A percentile compares a stretch with the other conserved stretches of the same genome.
phyloP scores from a whole-genome alignment of 2,329 filamentous ascomycete species.

The Rutstroemia sp. region DNA sequence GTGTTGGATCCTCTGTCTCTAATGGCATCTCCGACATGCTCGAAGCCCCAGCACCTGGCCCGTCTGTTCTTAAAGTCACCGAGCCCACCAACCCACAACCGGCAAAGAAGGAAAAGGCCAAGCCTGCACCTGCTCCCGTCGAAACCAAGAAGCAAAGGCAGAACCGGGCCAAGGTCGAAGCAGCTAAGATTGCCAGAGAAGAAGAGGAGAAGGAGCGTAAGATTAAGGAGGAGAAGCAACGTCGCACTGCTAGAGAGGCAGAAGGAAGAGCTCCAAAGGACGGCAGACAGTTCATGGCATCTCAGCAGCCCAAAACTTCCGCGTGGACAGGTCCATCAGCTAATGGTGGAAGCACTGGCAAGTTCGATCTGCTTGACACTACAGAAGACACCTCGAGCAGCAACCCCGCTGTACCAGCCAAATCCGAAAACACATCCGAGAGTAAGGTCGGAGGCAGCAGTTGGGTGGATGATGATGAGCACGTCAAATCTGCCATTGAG shows the following conservation, averaged over 20 bases:
- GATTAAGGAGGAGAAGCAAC: slow-evolving; percentile 71
- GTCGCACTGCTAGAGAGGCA: slow-evolving; percentile 70
- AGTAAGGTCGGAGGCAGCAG: slow-evolving; percentile 17
- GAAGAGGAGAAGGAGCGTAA: slow-evolving; percentile 75
- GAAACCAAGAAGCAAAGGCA: slow-evolving; percentile 96
- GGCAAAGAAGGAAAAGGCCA: slow-evolving; percentile 55
- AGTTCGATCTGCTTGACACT: slow-evolving; percentile 50
- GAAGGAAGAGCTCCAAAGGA: slow-evolving; percentile 81
- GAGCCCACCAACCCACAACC: slow-evolving; percentile 49
- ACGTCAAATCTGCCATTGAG: slow-evolving; percentile 47
- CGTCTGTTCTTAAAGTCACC: slow-evolving; percentile 72
- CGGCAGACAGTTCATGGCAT: slow-evolving; percentile 53
- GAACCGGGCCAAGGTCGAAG: slow-evolving; percentile 82
- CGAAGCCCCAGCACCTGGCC: slow-evolving; percentile 59
- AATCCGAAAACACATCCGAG: slow-evolving; percentile 19
- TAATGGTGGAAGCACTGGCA: slow-evolving; percentile 26
- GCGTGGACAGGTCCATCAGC: slow-evolving; percentile 34
- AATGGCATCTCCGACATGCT: slow-evolving; percentile 81
- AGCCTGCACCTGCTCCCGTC: slow-evolving; percentile 50
- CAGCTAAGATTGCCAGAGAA: slow-evolving; percentile 65
- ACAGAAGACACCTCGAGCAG: slow-evolving; percentile 36
- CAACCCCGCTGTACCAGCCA: slow-evolving; percentile 24
- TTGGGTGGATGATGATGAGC: slow-evolving; percentile 50
- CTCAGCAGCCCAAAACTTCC: slow-evolving; percentile 36
- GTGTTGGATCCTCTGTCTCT: slow-evolving; percentile 32